Evolutionary conservation across 1,284 basidiomycete species (phyloP), one percentile per base, ranked within the genome.

Genomic region (Naganishia sp.): DNA sequence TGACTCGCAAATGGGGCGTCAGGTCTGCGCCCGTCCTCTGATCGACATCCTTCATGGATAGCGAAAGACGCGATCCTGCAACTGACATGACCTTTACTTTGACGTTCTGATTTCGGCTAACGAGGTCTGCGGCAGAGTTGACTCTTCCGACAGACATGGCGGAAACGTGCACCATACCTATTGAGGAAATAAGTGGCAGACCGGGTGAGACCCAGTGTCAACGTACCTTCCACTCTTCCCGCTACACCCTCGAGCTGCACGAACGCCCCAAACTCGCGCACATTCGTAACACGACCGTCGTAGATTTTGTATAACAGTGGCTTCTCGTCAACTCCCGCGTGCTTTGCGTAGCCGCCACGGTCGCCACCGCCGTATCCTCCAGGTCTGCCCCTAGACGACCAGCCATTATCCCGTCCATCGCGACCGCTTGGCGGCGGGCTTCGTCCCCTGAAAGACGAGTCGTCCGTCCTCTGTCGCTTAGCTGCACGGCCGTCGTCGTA

Each of bases 41-140:
- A 77, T 99, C 94, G 41, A 94, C 96, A 75, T 99, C 95, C 76
- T 95, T 96, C 90, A 99, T 97, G 25, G 94, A 97, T 18, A 99
- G 84, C 13, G 90, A 86, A 57, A 93, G 81, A 60, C 93, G 87
- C 69, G 71, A 86, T 3, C 91, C 92, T 0, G 91, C 90, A 23
- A 94, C 84, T 55, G 91, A 92, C 87, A 97, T 92, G 71, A 98
- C 92, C 77, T 98, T 98, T 74, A 96, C 90, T 76, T 94, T 95
- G 71, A 97, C 92, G 21, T 82, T 79, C 75, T 98, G 92, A 41
- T 88, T 88, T 66, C 93, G 85, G 68, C 85, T 88, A 58, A 98
- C 84, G 23, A 96, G 82, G 76, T 99, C 95, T 45, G 88, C 83
- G 3, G 94, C 89, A 58, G 92, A 88, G 74, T 92, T 92, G 56